A percentile compares a stretch with the other conserved stretches of the same genome.
Evolutionary conservation across 1,284 basidiomycete species (phyloP).

Genomic region (Spongispora temasekensis): DNA sequence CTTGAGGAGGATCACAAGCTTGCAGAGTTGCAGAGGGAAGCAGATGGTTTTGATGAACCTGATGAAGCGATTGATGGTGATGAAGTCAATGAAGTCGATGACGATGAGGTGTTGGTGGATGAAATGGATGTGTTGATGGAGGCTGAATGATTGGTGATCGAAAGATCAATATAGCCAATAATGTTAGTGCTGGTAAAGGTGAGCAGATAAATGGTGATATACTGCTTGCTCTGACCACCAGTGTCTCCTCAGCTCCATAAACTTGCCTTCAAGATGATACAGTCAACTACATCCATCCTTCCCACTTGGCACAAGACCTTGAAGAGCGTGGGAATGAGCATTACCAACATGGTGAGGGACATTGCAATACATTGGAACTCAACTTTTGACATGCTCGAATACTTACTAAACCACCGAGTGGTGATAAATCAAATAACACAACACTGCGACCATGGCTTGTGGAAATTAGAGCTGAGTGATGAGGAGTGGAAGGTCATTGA

Average conservation of each 20-base stretch:
- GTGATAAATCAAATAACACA: neutral
- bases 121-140: neutral
- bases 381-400: constrained; percentile 2
- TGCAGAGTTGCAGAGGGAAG: neutral
- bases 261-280: constrained; percentile 1
- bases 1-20: no score
- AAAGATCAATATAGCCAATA: neutral
- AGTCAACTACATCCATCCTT: neutral
- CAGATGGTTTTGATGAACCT: no score
- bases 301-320: neutral
- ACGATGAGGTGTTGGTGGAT: neutral
- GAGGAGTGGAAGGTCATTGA: neutral
- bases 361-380: constrained; percentile 3
- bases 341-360: neutral
- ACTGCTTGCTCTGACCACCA: neutral
- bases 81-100: neutral
- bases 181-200: neutral
- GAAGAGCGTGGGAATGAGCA: neutral
- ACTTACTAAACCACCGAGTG: neutral
- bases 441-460: neutral
- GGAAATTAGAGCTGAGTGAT: neutral
- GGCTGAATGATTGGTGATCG: neutral
- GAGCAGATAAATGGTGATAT: neutral
- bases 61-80: neutral
- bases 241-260: neutral